These are phyloP conservation scores for Skeletonema menzelii DNA, from an alignment of 108 stramenopile species.

Conservation along the genomic window DNA sequence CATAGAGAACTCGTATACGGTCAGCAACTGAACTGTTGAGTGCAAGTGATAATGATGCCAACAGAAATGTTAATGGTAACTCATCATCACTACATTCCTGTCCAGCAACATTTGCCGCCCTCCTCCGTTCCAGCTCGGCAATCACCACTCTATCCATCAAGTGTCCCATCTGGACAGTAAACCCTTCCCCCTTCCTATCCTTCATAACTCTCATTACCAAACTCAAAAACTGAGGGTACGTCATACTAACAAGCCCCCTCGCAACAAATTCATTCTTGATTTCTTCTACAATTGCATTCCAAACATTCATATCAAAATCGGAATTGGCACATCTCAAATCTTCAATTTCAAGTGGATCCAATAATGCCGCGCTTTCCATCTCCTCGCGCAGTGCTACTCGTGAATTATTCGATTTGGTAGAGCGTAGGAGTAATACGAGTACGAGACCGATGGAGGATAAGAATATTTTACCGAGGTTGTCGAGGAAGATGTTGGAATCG, in stretches of 20 bases:
- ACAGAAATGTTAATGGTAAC: constrained; percentile 52
- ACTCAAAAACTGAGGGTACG: constrained; percentile 66
- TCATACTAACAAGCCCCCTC: constrained; percentile 13
- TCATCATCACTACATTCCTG: neutral
- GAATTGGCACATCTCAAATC: constrained; percentile 79
- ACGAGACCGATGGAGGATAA: constrained; percentile 61
- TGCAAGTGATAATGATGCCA: constrained; percentile 68
- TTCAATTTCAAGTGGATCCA: constrained; percentile 87
- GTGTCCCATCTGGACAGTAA: constrained; percentile 84
- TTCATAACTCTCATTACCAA: constrained; percentile 52
- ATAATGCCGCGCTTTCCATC: constrained; percentile 52
- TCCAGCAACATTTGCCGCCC: constrained; percentile 1
- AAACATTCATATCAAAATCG: constrained; percentile 58
- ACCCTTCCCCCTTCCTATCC: constrained; percentile 55
- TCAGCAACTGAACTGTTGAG: constrained; percentile 59
- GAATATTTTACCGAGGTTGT: constrained; percentile 82
- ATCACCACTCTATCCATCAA: constrained; percentile 78
- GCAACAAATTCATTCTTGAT: constrained; percentile 30
- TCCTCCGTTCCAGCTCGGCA: constrained; percentile 40
- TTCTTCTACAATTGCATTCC: constrained; percentile 48
- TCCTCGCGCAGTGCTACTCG: constrained; percentile 58
- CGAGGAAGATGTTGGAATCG: constrained; percentile 79
- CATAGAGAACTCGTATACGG: constrained; percentile 64
- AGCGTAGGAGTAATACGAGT: constrained; percentile 60
- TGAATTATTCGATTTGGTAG: constrained; percentile 59